Base-by-base conservation (phyloP, 2,329 filamentous ascomycete genomes). In the Ascochyta pisi region DNA sequence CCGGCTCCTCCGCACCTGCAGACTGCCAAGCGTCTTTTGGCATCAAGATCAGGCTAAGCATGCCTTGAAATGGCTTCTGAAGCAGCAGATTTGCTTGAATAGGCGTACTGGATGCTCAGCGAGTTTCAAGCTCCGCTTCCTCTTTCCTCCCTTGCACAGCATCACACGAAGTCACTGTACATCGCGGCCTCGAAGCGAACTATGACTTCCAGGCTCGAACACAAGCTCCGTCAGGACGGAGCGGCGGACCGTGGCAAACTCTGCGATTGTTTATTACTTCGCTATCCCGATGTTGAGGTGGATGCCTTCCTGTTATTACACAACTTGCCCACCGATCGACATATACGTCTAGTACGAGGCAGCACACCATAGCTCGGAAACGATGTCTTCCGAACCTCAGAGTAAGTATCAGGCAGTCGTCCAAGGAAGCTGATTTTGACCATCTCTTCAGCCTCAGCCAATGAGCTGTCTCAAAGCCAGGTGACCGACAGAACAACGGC, bases 231-330 rank as follows among this genome's bases (percentile, higher is more conserved):
- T 50, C 53, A 57, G 39, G 27, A 58, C 57, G 58, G 60, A 61
- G 57, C 24, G 54, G 42, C 34, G 56, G 44, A 46, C 39, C 56
- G 58, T 46, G 54, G 63, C 61, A 54, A 59, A 55, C 47, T 61
- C 64, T 59, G 61, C 51, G 55, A 45, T 57, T 62, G 70, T 73
- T 75, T 73, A 75, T 70, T 73, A 74, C 62, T 50, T 54, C 56
- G 58, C 37, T 10, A 41, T 63, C 69, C 70, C 70, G 57, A 58
- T 63, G 57, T 62, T 60, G 53, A 61, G 55, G 54, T 58, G 54
- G 46, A 61, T 59, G 56, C 59, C 58, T 53, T 51, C 64, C 60
- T 59, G 60, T 61, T 56, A 66, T 67, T 64, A 60, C 38, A 63
- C 55, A 56, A 57, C 54, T 52, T 62, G 63, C 63, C 62, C 65